Base-by-base conservation (phyloP, 257 asterid species). In the Lycium barbarum region DNA sequence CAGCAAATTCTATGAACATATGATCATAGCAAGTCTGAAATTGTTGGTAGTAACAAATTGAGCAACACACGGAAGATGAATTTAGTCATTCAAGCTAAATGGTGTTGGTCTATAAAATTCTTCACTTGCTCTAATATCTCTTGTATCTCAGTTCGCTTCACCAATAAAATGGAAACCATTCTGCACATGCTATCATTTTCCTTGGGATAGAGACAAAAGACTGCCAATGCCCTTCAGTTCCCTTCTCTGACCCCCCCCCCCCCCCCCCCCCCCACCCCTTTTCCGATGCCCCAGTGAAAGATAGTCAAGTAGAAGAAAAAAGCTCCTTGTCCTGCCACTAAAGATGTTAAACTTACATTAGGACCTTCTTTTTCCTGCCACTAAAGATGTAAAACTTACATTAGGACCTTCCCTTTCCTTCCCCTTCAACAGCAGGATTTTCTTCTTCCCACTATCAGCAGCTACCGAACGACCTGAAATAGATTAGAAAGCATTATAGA, bases 401-500 rank as follows among this genome's bases (percentile, higher is more conserved):
- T 82, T 81, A 84, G 92, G 88, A 88, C 91, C 86, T 90, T 93
- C 97, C 84, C 90, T 95, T 87, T 93, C 98, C 91, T 92, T 93
- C 84, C 96, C 97, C 90, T 93, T 95, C 89, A 93, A 85, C 83
- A 95, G 98, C 87, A 93, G 83, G 87, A 95, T 88, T 89, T 90
- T 93, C 95, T 91, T 92, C 95, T 91, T 94, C 87, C 96, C 96
- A 79, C 81, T 66, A 82, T 88, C 95, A 83, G 87, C 66, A 73
- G 92, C 84, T n/a, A 88, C 88, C 83, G 38, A 72, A 72, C 59
- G 11, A 72, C 91, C 90, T 89, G 89, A 84, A 79, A 90, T 84
- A 87, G 83, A 78, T 85, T 81, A 83, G 84, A 72, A 49, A 20
- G 38, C n/a, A 73, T 45, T 73, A 73, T 45, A 45, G 58, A 47